phyloP scores from a whole-genome alignment of 1,284 basidiomycete species.

The Anthracocystis setariae region DNA sequence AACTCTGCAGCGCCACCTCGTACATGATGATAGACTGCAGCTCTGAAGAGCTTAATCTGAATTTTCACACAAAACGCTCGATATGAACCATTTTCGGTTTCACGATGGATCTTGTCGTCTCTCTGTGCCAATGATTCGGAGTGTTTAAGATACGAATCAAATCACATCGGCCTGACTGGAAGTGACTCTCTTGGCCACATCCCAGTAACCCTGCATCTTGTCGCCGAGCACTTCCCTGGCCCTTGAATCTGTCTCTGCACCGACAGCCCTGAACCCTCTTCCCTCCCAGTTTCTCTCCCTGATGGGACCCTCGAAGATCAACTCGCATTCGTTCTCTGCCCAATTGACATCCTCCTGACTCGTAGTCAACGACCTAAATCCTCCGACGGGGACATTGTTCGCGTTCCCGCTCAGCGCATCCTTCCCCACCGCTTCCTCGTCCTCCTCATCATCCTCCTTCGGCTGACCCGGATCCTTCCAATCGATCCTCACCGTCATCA shows the following conservation, averaged over 20 bases:
- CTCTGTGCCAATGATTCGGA: not conserved
- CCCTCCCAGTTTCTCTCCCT: conserved; percentile 73
- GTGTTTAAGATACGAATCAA: not conserved
- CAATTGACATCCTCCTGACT: conserved; percentile 70
- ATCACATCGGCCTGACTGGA: conserved; percentile 12
- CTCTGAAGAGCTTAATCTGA: too few relatives aligned
- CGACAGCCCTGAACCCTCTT: conserved; percentile 73
- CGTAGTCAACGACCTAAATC: conserved; percentile 30
- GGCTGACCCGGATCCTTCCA: conserved; percentile 86
- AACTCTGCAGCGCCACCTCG: conserved; percentile 5
- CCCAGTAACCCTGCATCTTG: conserved; percentile 89
- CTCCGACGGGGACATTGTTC: conserved; percentile 51
- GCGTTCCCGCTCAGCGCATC: not conserved
- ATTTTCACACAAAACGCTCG: too few relatives aligned
- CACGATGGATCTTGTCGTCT: not conserved
- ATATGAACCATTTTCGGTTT: not conserved
- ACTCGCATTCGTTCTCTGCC: conserved; percentile 85
- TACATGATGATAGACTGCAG: not conserved
- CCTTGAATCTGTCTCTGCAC: conserved; percentile 81
- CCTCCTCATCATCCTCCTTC: conserved; percentile 69
- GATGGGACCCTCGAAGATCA: conserved; percentile 92
- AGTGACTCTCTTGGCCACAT: conserved; percentile 77
- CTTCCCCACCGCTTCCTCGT: conserved; percentile 10
- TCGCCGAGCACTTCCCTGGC: conserved; percentile 86
- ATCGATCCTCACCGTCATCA: conserved; percentile 87